These are phyloP conservation scores for Smallanthus sonchifolius DNA, from an alignment of 129 eudicot species.

Conservation along the genomic window DNA sequence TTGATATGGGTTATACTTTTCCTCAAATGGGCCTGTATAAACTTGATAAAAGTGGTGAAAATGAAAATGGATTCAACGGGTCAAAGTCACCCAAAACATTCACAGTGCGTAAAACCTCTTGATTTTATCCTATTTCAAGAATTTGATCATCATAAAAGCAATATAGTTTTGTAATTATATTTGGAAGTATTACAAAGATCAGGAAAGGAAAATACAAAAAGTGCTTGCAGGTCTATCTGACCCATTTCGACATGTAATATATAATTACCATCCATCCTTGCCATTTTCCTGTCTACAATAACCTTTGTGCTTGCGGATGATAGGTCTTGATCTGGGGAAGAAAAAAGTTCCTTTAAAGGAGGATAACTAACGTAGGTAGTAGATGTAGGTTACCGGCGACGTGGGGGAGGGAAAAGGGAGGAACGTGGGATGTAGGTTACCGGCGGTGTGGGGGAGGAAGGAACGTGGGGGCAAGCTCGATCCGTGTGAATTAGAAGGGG, in stretches of 20 bases:
- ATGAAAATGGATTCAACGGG: not conserved
- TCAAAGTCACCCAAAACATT: not conserved
- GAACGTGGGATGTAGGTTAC: no score
- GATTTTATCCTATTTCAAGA: not conserved
- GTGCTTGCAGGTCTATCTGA: not conserved
- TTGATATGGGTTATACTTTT: not conserved
- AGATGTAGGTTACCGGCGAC: no score
- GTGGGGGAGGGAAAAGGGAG: no score
- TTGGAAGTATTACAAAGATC: no score
- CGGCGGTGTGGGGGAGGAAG: no score
- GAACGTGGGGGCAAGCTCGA: no score
- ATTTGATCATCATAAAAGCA: not conserved
- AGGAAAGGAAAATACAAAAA: not conserved
- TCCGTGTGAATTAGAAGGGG: no score
- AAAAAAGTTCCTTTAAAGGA: no score
- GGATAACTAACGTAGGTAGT: no score
- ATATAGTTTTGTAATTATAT: not conserved
- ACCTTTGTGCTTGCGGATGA: no score
- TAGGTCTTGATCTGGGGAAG: no score
- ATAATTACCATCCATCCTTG: conserved; percentile 2
- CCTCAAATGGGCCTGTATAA: not conserved
- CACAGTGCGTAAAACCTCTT: not conserved
- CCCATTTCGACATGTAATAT: not conserved
- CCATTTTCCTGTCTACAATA: no score
- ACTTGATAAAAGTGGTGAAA: not conserved